A percentile compares a stretch with the other conserved stretches of the same genome.
phyloP scores from a whole-genome alignment of 1,284 basidiomycete species.

The Mixia osmundae region DNA sequence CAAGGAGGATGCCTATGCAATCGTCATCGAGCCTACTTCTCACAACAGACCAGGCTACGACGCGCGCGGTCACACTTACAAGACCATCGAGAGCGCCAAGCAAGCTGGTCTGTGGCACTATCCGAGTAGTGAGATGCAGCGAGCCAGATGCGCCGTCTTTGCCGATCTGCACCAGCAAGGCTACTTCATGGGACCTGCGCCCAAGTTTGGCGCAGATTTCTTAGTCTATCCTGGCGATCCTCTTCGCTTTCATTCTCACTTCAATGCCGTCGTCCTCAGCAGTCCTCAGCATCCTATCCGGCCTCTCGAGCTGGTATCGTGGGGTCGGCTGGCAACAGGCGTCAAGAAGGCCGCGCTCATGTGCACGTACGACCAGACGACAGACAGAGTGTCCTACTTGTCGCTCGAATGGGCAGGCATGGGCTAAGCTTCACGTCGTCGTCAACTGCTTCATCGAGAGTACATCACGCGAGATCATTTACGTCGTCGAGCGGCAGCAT shows the following conservation, averaged over 20 bases:
- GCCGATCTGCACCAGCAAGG: constrained; percentile 53
- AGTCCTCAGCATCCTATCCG: constrained; percentile 36
- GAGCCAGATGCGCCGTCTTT: constrained; percentile 54
- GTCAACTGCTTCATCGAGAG: too few species aligned
- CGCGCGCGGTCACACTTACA: constrained; percentile 23
- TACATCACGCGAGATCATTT: too few species aligned
- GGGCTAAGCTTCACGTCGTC: too few species aligned
- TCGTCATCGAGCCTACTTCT: neutral
- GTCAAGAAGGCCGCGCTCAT: constrained; percentile 91
- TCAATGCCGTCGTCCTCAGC: constrained; percentile 56
- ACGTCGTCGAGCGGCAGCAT: too few species aligned
- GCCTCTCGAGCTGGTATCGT: constrained; percentile 82
- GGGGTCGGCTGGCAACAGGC: constrained; percentile 81
- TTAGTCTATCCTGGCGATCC: constrained; percentile 93
- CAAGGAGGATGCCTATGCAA: neutral
- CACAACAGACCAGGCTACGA: constrained; percentile 5
- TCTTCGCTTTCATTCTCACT: constrained; percentile 88
- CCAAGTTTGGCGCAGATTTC: constrained; percentile 88
- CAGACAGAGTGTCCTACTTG: constrained; percentile 42
- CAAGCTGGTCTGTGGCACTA: constrained; percentile 51
- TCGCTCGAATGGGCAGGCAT: constrained; percentile 63
- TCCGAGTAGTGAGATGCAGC: constrained; percentile 38
- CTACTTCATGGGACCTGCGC: constrained; percentile 60
- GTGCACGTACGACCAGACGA: constrained; percentile 59
- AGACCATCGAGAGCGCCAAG: constrained; percentile 39